Base-by-base conservation (phyloP, 345 rosid genomes). In the Eutrema japonicum region DNA sequence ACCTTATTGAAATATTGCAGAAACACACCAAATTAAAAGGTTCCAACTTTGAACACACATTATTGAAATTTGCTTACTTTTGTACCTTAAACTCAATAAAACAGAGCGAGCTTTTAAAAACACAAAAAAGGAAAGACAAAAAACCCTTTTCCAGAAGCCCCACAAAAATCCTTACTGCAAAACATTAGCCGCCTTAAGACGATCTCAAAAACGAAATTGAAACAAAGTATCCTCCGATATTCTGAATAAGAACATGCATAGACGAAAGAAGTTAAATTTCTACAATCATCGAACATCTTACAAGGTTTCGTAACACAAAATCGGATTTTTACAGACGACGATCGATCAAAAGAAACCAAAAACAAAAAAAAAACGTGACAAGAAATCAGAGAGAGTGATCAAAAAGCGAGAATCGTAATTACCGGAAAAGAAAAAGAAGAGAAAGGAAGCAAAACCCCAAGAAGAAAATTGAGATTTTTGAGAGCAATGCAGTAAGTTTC, bases 401-500 rank as follows among this genome's bases (percentile, higher is more conserved):
- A 26, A 60, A 60, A 35, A 52, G 13, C 45, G 50, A 58, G 29
- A 36, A 29, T 4, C 63, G 49, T 46, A 53, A 13, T 58, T 50
- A 60, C 61, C 62, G 2, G n/a, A 70, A 46, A 70, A 18, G 11
- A 13, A 53, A 36, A 22, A 13, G 22, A 38, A 47, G 38, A 11
- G 10, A 36, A 65, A 46, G 14, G 2, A 47, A 64, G n/a, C 9
- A 0, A 62, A 62, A 58, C 3, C 13, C 10, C 29, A 13, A 52
- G 27, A 61, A 75, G 61, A 37, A 27, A 40, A 52, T 47, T 29
- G 4, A 68, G 41, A 48, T 0, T 29, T 40, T 32, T 60, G 50
- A 42, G 30, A 69, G 42, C 66, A 76, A 76, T 76, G 80, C 64
- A 70, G 80, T 48, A 29, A 47, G 3, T 64, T 64, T 4, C 75